Evolutionary conservation across 495 filamentous ascomycete species (phyloP).

Genomic region (Aspergillus coremiiformis): DNA sequence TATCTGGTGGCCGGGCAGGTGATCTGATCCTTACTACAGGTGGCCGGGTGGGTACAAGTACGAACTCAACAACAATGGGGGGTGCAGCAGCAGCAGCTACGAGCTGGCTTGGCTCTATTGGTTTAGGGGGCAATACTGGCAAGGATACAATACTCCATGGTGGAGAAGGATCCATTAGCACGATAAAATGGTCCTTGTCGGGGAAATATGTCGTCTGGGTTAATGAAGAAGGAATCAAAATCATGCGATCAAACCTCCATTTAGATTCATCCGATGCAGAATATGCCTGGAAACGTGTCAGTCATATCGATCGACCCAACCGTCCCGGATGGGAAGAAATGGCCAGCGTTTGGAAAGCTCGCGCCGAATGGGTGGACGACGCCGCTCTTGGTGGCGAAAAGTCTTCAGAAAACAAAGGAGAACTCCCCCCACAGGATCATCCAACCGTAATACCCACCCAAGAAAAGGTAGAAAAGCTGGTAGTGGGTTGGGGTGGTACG

Average conservation of each 20-base stretch:
- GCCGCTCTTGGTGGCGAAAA: slow-evolving; percentile 57
- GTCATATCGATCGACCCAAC: slow-evolving; percentile 78
- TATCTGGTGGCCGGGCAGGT: slow-evolving; percentile 86
- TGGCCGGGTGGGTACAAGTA: slow-evolving; percentile 66
- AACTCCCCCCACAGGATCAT: slow-evolving; percentile 25
- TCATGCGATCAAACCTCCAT: slow-evolving; percentile 86
- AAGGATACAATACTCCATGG: slow-evolving; percentile 86
- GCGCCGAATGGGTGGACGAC: slow-evolving; percentile 88
- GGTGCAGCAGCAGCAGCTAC: slow-evolving; percentile 72
- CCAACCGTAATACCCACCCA: slow-evolving; percentile 16
- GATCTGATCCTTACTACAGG: slow-evolving; percentile 84
- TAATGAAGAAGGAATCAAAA: slow-evolving; percentile 93
- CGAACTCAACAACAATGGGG: slow-evolving; percentile 71
- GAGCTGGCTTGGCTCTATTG: slow-evolving; percentile 87
- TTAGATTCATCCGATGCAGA: slow-evolving; percentile 70
- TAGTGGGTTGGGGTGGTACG: slow-evolving; percentile 92
- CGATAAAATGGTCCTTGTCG: slow-evolving; percentile 86
- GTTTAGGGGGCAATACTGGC: slow-evolving; percentile 65
- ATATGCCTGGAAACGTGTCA: slow-evolving; percentile 90
- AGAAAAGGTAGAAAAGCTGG: slow-evolving; percentile 61
- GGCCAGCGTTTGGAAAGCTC: slow-evolving; percentile 87
- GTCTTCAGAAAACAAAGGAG: slow-evolving; percentile 29
- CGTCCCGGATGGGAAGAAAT: slow-evolving; percentile 84
- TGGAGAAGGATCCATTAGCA: slow-evolving; percentile 83
- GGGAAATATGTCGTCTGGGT: slow-evolving; percentile 90